Base-by-base conservation (phyloP, 176 grass and related monocot species). In the Zea luxurians region DNA sequence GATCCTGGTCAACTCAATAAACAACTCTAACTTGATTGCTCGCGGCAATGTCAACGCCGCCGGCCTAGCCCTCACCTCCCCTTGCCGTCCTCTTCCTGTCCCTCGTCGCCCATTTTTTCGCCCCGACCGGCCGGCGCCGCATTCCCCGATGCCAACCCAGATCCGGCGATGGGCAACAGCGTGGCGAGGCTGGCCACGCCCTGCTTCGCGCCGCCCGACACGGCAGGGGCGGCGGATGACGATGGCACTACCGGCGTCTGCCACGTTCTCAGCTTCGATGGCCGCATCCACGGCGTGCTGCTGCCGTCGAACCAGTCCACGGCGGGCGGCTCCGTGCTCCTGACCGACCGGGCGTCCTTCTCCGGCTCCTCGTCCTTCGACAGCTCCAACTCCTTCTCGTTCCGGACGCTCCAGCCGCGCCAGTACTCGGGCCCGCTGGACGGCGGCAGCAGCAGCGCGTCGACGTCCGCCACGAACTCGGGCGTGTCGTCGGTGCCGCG, bases 371-470 rank as follows among this genome's bases (percentile, higher is more conserved):
- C 91, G 5, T 98, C 91, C 4, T 94, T 90, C 66, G 85, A 90
- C 64, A 85, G 95, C 83, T 98, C 95, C 55, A 86, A 65, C 81
- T 94, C 89, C 7, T 98, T 98, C 89, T 91, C 95, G 10, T 98
- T 93, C 66, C 72, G 93, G 11, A 62, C 85, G 13, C 89, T 98
- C 27, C 95, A 97, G 60, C 88, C 83, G 65, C 41, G 42, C 0
- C 64, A 58, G 55, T 88, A 65, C 72, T 90, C 91, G 11, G 85
- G 91, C 0, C 85, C 59, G 1, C 78, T 93, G 1, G 88, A 88
- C 71, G 55, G 15, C 50, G 15, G 15, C 50, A 16, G n/a, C n/a
- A 57, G 18, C 55, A 10, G 8, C 55, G 18, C 55, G 55, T 59
- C 55, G 55, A 66, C 89, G 17, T 85, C 92, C 0, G 41, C 82